Percentiles rank a stretch among this genome's conserved stretches.
These are phyloP conservation scores for Smittium culicis DNA, from an alignment of 371 early-diverging fungal genomes.

Conservation along the genomic window DNA sequence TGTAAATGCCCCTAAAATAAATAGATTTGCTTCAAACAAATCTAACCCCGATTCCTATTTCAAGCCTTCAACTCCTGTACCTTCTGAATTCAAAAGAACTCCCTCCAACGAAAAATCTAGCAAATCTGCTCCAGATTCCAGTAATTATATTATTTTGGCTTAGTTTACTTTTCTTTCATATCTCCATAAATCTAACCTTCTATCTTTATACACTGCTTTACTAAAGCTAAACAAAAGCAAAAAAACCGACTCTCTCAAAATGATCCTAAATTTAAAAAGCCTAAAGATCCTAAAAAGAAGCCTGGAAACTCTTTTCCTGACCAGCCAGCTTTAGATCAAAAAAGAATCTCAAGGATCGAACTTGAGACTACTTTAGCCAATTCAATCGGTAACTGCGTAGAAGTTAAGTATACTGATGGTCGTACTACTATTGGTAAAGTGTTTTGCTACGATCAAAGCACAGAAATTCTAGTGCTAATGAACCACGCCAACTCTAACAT, in stretches of 20 bases:
- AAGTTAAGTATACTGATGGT: constrained; percentile 18
- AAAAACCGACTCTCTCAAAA: not conserved
- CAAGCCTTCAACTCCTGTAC: not conserved
- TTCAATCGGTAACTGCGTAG: constrained; percentile 14
- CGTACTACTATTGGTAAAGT: constrained; percentile 17
- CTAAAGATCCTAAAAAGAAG: not conserved
- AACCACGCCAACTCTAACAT: not conserved
- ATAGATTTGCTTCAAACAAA: not conserved
- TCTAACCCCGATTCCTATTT: not conserved
- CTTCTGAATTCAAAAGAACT: not conserved
- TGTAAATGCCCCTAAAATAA: not conserved
- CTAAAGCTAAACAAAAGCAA: not conserved
- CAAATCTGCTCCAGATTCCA: not conserved
- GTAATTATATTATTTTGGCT: not conserved
- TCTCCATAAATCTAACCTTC: not conserved
- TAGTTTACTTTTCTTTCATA: not conserved
- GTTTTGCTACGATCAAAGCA: constrained; percentile 27
- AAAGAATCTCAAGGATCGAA: not conserved
- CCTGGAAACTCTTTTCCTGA: not conserved
- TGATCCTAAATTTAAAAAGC: not conserved
- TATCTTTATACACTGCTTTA: not conserved
- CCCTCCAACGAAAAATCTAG: not conserved
- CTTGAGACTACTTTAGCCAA: not conserved
- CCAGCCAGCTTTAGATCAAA: not conserved
- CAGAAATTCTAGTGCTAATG: constrained; percentile 25